Conservation (phyloP, 2,329 filamentous ascomycete genomes). For the Emergomyces pasteurianus region DNA sequence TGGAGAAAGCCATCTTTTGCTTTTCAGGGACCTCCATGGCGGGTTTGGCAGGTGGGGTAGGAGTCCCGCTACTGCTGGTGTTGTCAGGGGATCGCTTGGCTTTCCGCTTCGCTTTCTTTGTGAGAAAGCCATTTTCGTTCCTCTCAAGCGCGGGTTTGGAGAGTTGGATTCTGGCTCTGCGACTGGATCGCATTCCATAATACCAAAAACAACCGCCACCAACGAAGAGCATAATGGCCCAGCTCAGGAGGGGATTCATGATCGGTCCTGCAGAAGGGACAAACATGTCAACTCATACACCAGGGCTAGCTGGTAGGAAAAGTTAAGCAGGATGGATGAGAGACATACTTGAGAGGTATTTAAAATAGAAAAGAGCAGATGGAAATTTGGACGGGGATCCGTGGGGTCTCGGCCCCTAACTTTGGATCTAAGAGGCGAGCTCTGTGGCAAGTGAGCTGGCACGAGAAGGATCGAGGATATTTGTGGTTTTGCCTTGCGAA, state of each 20-base stretch:
- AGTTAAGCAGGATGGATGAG: not conserved
- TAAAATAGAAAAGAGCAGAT: slow-evolving; percentile 26
- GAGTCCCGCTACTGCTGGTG: slow-evolving; percentile 13
- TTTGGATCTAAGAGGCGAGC: not conserved
- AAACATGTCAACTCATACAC: not conserved
- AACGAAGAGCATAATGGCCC: slow-evolving; percentile 32
- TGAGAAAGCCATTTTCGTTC: slow-evolving; percentile 18
- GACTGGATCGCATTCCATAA: slow-evolving; percentile 25
- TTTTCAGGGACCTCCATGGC: slow-evolving; percentile 17
- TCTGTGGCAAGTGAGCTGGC: too few relatives aligned
- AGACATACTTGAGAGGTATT: slow-evolving; percentile 20
- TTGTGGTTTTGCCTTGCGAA: not conserved
- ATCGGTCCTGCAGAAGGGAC: slow-evolving; percentile 7
- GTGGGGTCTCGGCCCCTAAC: not conserved
- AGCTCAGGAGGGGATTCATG: slow-evolving; percentile 35
- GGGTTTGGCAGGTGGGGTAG: slow-evolving; percentile 16
- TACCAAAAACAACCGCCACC: slow-evolving; percentile 32
- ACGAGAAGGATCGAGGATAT: too few relatives aligned
- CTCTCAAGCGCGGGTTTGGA: slow-evolving; percentile 24
- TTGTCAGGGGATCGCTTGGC: slow-evolving; percentile 22
- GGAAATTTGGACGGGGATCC: slow-evolving; percentile 10
- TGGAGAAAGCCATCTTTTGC: slow-evolving; percentile 11
- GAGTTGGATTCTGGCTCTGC: slow-evolving; percentile 18
- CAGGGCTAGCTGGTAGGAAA: not conserved
- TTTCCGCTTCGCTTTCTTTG: slow-evolving; percentile 34